Evolutionary conservation across 441 rosid genomes (phyloP).

Genomic region (Jatropha multifida): DNA sequence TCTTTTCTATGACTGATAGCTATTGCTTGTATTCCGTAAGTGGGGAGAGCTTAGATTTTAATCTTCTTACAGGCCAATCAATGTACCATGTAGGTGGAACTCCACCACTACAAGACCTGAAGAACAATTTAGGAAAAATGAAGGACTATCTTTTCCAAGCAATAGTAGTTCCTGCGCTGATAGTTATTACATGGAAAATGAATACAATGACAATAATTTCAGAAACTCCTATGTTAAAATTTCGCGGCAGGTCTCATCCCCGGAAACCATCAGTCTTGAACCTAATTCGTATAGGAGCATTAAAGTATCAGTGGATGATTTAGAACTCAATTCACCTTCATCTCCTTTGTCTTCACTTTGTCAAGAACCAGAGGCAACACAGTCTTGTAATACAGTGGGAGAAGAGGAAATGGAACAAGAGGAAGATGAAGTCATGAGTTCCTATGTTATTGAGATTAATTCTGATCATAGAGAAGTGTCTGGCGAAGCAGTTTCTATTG

Average conservation of each 20-base stretch:
- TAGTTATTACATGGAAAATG: constrained; percentile 37
- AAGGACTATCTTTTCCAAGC: constrained; percentile 37
- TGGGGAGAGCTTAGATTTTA: constrained; percentile 12
- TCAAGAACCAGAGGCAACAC: constrained; percentile 40
- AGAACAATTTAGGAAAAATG: constrained; percentile 37
- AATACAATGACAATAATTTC: constrained; percentile 30
- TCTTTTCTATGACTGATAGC: too few relatives aligned
- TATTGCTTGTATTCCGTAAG: background rate
- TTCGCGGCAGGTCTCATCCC: constrained; percentile 53
- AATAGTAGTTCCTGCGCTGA: constrained; percentile 31
- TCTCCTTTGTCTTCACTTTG: constrained; percentile 71
- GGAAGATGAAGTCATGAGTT: constrained; percentile 67
- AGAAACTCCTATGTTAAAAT: constrained; percentile 43
- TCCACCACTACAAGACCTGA: constrained; percentile 36
- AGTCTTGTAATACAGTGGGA: constrained; percentile 16
- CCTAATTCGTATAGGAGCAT: constrained; percentile 51
- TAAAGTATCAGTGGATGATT: constrained; percentile 49
- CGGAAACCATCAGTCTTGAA: constrained; percentile 63
- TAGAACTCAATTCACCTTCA: constrained; percentile 66
- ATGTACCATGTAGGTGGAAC: constrained; percentile 75
- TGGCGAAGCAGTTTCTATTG: constrained; percentile 61
- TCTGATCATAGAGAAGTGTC: constrained; percentile 46
- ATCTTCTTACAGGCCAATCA: constrained; percentile 56
- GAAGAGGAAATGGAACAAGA: constrained; percentile 40
- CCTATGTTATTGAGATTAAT: constrained; percentile 86